Conservation (phyloP, 495 filamentous ascomycete genomes). For the Neurospora pannonica region DNA sequence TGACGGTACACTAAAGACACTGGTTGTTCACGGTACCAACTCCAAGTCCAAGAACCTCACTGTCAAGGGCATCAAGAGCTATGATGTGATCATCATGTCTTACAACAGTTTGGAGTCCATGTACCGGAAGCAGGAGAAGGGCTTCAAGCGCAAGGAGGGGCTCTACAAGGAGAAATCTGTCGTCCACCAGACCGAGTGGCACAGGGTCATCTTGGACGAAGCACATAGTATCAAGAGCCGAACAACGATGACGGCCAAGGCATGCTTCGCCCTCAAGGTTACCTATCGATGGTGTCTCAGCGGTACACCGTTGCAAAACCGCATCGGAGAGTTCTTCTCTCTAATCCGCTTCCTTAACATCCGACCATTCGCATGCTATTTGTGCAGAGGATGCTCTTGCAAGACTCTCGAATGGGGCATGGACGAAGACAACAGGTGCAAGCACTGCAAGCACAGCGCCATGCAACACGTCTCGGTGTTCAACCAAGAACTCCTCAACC, state of each 20-base stretch:
- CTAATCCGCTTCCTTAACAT: slow-evolving; percentile 83
- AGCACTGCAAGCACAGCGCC: slow-evolving; percentile 50
- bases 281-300: slow-evolving; percentile 91
- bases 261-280: slow-evolving; percentile 80
- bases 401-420: slow-evolving; percentile 76
- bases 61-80: slow-evolving; percentile 63
- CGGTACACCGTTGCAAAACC: slow-evolving; percentile 90
- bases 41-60: slow-evolving; percentile 65
- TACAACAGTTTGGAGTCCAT: slow-evolving; percentile 90
- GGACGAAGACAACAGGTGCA: slow-evolving; percentile 56
- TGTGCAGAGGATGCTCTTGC: slow-evolving; percentile 79
- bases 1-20: slow-evolving; percentile 74
- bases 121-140: slow-evolving; percentile 85
- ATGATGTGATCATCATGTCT: slow-evolving; percentile 92
- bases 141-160: slow-evolving; percentile 69
- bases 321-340: slow-evolving; percentile 96
- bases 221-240: slow-evolving; percentile 93
- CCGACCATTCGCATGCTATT: slow-evolving; percentile 81
- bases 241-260: slow-evolving; percentile 81
- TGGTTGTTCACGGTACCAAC: slow-evolving; percentile 84
- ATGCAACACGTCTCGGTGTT: slow-evolving; percentile 90
- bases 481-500: slow-evolving; percentile 90
- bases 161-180: slow-evolving; percentile 66
- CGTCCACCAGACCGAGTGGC: slow-evolving; percentile 79
- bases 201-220: slow-evolving; percentile 90